Evolutionary conservation across 257 asterid genomes (phyloP).

Genomic region (Solanum sitiens): DNA sequence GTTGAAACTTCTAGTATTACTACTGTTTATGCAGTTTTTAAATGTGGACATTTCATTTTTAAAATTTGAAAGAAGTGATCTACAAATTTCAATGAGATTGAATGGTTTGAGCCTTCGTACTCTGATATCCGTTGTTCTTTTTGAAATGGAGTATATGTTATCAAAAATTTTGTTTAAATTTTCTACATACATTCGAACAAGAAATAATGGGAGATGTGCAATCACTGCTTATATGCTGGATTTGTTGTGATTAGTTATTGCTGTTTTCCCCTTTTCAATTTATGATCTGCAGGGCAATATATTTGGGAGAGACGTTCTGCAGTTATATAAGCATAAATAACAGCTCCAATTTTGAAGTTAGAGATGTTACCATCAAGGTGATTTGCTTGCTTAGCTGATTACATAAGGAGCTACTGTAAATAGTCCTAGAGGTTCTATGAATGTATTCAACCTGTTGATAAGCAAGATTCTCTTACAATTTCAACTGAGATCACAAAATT

Average conservation of each 20-base stretch:
- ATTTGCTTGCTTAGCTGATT: not conserved
- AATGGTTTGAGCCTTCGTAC: not conserved
- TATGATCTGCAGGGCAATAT: slow-evolving; percentile 63
- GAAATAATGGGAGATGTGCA: not conserved
- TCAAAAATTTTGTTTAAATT: not conserved
- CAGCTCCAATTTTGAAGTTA: slow-evolving; percentile 77
- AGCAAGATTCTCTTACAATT: not conserved
- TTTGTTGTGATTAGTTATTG: not conserved
- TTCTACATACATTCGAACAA: not conserved
- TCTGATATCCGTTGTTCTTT: not conserved
- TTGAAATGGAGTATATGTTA: not conserved
- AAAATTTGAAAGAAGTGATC: not conserved
- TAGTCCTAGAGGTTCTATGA: not conserved
- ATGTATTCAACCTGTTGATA: not conserved
- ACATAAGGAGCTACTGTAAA: not conserved
- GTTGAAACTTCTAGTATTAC: not conserved
- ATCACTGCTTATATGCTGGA: not conserved
- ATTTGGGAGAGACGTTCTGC: slow-evolving; percentile 98
- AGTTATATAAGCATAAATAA: slow-evolving; percentile 93
- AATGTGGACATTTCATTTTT: not conserved
- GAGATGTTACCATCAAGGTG: slow-evolving; percentile 89
- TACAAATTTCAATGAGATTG: not conserved
- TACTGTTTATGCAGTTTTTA: not conserved
- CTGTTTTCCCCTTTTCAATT: not conserved
- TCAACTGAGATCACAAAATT: not conserved